A percentile compares a stretch with the other conserved stretches of the same genome.
Conservation (phyloP, 1,284 basidiomycete species). For the Quambalaria eucalypti region DNA sequence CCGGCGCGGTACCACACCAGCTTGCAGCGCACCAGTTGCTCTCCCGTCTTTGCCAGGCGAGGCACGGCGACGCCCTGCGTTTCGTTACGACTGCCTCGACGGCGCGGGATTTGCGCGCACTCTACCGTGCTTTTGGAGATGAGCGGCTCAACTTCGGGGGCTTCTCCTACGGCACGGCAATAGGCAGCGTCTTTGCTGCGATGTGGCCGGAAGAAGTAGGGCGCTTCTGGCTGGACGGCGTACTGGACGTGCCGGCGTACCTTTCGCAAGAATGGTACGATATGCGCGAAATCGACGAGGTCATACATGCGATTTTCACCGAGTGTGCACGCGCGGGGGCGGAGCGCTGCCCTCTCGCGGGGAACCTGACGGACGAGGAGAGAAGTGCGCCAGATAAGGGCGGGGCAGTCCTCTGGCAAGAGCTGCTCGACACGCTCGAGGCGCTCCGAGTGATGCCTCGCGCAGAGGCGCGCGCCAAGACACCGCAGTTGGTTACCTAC, state of each 20-base stretch:
- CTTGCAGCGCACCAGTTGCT: background rate
- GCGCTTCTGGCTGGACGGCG: conserved; percentile 23
- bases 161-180: conserved; percentile 26
- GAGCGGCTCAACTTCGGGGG: conserved; percentile 23
- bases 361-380: background rate
- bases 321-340: conserved; percentile 20
- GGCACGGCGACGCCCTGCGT: background rate
- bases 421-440: conserved; percentile 15
- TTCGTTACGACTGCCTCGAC: conserved; percentile 1
- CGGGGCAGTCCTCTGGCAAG: conserved; percentile 3
- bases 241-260: conserved; percentile 26
- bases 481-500: conserved; percentile 23
- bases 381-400: conserved; percentile 9
- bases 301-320: conserved; percentile 15
- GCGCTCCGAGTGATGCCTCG: conserved; percentile 15
- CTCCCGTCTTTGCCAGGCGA: background rate
- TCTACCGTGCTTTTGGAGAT: conserved; percentile 21
- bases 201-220: conserved; percentile 27
- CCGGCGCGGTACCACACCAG: background rate
- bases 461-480: conserved; percentile 13
- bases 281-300: conserved; percentile 18
- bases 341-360: conserved; percentile 15
- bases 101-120: conserved; percentile 18
- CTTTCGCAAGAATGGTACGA: conserved; percentile 12
- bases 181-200: conserved; percentile 20